Percentiles rank a stretch among this genome's conserved stretches.
Conservation (phyloP, 345 rosid species). For the Excoecaria cochinchinensis region DNA sequence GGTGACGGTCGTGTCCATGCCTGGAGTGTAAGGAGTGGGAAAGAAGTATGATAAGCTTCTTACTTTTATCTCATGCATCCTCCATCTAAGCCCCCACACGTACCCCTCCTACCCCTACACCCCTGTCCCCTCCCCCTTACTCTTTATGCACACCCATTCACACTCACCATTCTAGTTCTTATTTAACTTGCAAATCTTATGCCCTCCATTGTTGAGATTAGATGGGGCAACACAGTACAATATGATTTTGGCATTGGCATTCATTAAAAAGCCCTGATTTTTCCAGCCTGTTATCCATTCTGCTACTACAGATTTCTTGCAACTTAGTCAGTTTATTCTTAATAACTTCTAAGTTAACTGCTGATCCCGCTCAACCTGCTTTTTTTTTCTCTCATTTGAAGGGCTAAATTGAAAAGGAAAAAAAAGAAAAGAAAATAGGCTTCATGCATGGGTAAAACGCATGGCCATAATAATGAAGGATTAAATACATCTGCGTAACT, state of each 20-base stretch:
- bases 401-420: not conserved
- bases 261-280: not conserved
- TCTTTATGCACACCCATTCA: not conserved
- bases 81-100: too few relatives aligned
- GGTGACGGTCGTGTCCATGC: slow-evolving; percentile 90
- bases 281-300: not conserved
- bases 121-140: not conserved
- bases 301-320: not conserved
- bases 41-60: slow-evolving; percentile 57
- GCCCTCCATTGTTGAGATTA: not conserved
- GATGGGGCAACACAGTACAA: not conserved
- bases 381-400: too few relatives aligned
- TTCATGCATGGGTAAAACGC: too few relatives aligned
- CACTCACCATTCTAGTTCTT: not conserved
- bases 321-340: not conserved
- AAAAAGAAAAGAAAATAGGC: not conserved
- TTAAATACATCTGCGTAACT: not conserved
- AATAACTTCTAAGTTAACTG: slow-evolving; percentile 1
- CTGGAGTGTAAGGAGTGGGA: slow-evolving; percentile 86
- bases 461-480: not conserved
- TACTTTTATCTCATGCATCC: slow-evolving; percentile 5
- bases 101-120: too few relatives aligned
- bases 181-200: not conserved
- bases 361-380: not conserved
- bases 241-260: not conserved